These are phyloP conservation scores for Pyrenochaeta sp. DNA, from an alignment of 2,329 filamentous ascomycete species.

Conservation along the genomic window DNA sequence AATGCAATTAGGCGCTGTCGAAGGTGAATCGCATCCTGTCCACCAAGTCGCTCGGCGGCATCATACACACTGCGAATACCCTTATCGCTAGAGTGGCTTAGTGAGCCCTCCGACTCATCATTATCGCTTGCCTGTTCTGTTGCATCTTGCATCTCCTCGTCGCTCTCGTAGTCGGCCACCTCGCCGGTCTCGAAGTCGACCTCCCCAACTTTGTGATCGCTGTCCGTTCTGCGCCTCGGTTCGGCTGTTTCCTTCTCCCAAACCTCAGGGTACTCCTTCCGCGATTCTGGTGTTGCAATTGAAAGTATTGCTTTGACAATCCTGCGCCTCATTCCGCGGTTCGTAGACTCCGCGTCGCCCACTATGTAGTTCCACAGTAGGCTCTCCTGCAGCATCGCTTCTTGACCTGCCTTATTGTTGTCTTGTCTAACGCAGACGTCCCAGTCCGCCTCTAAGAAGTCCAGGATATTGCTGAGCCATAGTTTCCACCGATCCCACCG, in stretches of 20 bases:
- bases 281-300: slow-evolving; percentile 64
- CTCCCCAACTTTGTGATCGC: slow-evolving; percentile 66
- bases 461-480: slow-evolving; percentile 82
- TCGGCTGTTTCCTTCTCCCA: slow-evolving; percentile 71
- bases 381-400: slow-evolving; percentile 57
- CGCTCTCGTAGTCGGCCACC: slow-evolving; percentile 63
- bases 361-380: slow-evolving; percentile 69
- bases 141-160: slow-evolving; percentile 42
- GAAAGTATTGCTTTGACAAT: slow-evolving; percentile 74
- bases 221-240: slow-evolving; percentile 56
- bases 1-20: slow-evolving; percentile 71
- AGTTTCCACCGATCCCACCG: slow-evolving; percentile 84
- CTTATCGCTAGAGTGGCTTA: neutral
- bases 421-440: slow-evolving; percentile 59
- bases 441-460: slow-evolving; percentile 78
- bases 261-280: slow-evolving; percentile 69
- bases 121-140: slow-evolving; percentile 12
- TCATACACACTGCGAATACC: slow-evolving; percentile 15
- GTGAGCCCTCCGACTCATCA: slow-evolving; percentile 8
- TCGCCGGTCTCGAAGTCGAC: slow-evolving; percentile 64
- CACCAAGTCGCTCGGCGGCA: slow-evolving; percentile 43
- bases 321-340: slow-evolving; percentile 55
- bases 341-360: slow-evolving; percentile 45
- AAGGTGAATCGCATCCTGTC: slow-evolving; percentile 65
- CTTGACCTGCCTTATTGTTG: slow-evolving; percentile 20